Conservation (phyloP, 2,329 filamentous ascomycete genomes). For the Teratosphaeria viscida region DNA sequence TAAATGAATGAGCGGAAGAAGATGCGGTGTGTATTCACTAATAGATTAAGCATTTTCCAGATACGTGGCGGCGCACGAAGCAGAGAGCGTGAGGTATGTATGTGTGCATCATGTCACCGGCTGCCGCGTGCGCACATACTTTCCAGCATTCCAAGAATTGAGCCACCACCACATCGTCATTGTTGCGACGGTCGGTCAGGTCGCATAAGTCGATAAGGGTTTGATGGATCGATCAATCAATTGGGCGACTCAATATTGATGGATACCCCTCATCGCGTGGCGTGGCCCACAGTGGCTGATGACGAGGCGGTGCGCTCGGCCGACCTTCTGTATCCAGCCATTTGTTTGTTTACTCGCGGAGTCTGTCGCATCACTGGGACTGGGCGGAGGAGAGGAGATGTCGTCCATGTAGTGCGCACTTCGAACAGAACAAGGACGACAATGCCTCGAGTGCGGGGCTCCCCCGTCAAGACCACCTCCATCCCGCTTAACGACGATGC, state of each 20-base stretch:
- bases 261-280: no score
- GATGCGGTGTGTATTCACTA: not conserved
- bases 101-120: not conserved
- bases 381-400: not conserved
- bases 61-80: not conserved
- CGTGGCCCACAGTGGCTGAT: no score
- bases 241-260: no score
- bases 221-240: no score
- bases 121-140: no score
- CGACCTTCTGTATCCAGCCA: not conserved
- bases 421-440: no score
- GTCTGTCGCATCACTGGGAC: not conserved
- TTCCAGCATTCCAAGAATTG: not conserved
- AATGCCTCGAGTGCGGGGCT: constrained; percentile 28
- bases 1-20: no score
- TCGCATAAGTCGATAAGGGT: no score
- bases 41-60: not conserved
- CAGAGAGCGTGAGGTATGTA: not conserved
- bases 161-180: not conserved
- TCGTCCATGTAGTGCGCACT: not conserved
- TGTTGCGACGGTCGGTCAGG: not conserved
- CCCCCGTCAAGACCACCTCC: constrained; percentile 36
- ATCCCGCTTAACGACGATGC: constrained; percentile 95
- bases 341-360: not conserved
- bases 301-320: not conserved